Base-by-base conservation (phyloP, 495 filamentous ascomycete species). In the Margaritispora aquatica region DNA sequence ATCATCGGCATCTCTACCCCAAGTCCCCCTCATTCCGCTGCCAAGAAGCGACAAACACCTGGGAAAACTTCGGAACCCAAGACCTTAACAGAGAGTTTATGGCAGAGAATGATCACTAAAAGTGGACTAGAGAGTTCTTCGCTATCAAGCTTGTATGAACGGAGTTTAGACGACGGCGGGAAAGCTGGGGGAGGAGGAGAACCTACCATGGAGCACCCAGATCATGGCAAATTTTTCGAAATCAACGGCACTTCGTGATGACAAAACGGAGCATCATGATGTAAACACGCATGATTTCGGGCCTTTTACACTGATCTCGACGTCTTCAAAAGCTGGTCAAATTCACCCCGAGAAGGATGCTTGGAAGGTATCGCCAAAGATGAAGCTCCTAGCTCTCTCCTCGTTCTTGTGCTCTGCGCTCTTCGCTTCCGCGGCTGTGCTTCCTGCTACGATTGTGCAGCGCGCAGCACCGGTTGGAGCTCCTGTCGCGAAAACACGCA, bases 401-500 rank as follows among this genome's bases (percentile, higher is more conserved):
- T 19, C 50, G 22, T 19, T 26, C 15, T 19, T 29, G 22, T 52
- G 2, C 50, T 52, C 24, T 29, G 4, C 24, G 50, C 24, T 52
- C 15, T 52, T 29, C n/a, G 26, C 31, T 22, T 54, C n/a, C 21
- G 26, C 22, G 15, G n/a, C 27, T 13, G 38, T 44, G 3, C 38
- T 44, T 3, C 24, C 48, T 15, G 26, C 51, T 26, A 38, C 0
- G 31, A n/a, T 20, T 57, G 15, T 26, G 27, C 38, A 8, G 0
- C 57, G 27, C n/a, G n/a, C n/a, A 26, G 51, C 20, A 26, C 22
- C 23, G 10, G 55, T n/a, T 19, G 19, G n/a, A 19, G 20, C 60
- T 50, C 66, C 66, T 27, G 19, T 54, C 23, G 63, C 54, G 1
- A 41, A 53, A 17, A 57, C 66, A 1, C 60, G 58, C 26, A 79